These are phyloP conservation scores for Senna tora DNA, from an alignment of 306 rosid species.

Conservation along the genomic window DNA sequence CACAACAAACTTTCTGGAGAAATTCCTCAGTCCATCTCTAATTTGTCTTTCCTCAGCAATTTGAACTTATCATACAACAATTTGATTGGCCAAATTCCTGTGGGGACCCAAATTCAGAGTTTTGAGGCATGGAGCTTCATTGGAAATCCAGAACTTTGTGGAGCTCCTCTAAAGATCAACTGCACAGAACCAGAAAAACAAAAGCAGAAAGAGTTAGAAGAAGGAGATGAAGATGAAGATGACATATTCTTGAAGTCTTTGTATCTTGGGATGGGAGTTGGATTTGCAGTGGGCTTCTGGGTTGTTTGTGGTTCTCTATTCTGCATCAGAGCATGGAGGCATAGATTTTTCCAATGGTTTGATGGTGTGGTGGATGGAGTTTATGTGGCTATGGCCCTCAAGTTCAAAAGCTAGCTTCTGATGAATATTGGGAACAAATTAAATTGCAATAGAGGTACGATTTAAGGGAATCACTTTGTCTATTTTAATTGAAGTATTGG, in stretches of 20 bases:
- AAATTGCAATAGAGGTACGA: background rate
- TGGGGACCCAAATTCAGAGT: conserved; percentile 3
- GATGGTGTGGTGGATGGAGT: background rate
- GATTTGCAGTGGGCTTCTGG: background rate
- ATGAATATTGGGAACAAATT: background rate
- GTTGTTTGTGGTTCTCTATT: background rate
- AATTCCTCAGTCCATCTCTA: background rate
- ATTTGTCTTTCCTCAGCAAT: background rate
- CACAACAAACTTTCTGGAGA: background rate
- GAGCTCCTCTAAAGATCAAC: background rate
- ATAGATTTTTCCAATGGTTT: background rate
- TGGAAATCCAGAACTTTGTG: background rate
- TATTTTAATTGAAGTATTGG: no score
- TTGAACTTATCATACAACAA: background rate
- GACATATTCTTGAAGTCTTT: background rate
- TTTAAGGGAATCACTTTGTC: no score
- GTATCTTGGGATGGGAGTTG: background rate
- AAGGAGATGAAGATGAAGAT: background rate
- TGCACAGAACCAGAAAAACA: no score
- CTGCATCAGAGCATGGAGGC: background rate
- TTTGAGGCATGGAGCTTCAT: background rate
- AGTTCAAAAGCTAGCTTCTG: background rate
- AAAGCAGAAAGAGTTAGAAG: no score
- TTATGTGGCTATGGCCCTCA: background rate
- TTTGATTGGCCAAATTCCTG: background rate